A percentile compares a stretch with the other conserved stretches of the same genome.
Conservation (phyloP, 495 filamentous ascomycete genomes). For the Aeminium ludgeri region DNA sequence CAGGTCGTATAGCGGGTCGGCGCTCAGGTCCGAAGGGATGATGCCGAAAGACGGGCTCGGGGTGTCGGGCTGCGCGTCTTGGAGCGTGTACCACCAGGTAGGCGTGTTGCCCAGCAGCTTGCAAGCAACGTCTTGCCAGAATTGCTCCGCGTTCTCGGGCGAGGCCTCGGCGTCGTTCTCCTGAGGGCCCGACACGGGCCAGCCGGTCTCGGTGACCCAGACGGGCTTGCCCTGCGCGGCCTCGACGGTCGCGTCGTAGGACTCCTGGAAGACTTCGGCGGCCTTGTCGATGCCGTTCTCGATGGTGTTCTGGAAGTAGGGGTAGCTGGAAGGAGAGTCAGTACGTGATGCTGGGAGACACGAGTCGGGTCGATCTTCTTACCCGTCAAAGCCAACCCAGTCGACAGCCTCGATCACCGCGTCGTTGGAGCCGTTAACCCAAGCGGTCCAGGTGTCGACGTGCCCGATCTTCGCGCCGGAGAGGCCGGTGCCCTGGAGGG, state of each 20-base stretch:
- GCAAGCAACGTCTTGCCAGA: slow-evolving; percentile 70
- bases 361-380: too few species aligned
- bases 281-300: slow-evolving; percentile 46
- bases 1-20: slow-evolving; percentile 21
- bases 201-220: slow-evolving; percentile 86
- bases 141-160: slow-evolving; percentile 53
- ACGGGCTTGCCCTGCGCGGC: slow-evolving; percentile 50
- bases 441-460: slow-evolving; percentile 65
- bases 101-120: slow-evolving; percentile 47
- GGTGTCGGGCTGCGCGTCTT: slow-evolving; percentile 40
- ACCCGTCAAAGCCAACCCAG: slow-evolving; percentile 65
- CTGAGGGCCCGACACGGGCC: slow-evolving; percentile 51
- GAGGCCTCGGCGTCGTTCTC: slow-evolving; percentile 46
- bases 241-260: slow-evolving; percentile 39
- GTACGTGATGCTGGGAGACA: too few species aligned
- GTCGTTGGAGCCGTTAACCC: slow-evolving; percentile 50
- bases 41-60: slow-evolving; percentile 58
- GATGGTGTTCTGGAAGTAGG: slow-evolving; percentile 51
- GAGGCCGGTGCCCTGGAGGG: slow-evolving; percentile 42
- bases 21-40: slow-evolving; percentile 33
- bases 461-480: slow-evolving; percentile 50
- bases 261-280: slow-evolving; percentile 44
- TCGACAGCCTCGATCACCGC: slow-evolving; percentile 53
- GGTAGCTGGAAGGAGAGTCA: too few species aligned
- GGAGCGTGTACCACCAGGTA: slow-evolving; percentile 62